These are phyloP conservation scores for Citrullus colocynthis DNA, from an alignment of 306 rosid species.

Conservation along the genomic window DNA sequence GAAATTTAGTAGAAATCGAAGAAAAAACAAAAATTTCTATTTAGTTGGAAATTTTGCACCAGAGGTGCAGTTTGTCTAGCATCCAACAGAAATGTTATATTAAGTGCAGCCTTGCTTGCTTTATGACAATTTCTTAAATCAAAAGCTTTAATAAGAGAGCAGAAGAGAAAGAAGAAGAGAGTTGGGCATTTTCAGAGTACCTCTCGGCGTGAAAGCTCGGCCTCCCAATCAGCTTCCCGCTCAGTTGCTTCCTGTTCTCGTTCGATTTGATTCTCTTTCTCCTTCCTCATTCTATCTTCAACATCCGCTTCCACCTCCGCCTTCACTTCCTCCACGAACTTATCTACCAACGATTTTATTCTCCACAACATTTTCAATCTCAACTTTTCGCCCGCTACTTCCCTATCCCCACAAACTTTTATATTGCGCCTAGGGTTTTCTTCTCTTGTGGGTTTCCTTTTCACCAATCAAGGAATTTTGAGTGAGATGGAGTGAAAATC, in stretches of 20 bases:
- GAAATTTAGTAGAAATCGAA: too few species aligned
- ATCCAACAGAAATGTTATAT: too few species aligned
- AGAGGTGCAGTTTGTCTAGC: too few species aligned
- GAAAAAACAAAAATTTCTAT: too few species aligned
- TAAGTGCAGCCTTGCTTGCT: too few species aligned
- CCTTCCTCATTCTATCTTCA: conserved; percentile 79
- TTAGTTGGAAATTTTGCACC: too few species aligned
- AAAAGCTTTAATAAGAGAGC: too few species aligned
- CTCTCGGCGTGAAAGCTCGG: conserved; percentile 98
- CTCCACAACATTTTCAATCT: conserved; percentile 50
- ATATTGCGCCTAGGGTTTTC: too few species aligned
- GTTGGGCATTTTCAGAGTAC: conserved; percentile 11
- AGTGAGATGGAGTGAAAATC: background rate
- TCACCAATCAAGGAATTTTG: background rate
- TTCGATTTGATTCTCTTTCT: conserved; percentile 9
- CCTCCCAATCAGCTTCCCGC: conserved; percentile 87
- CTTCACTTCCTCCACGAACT: conserved; percentile 75
- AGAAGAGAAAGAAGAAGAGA: background rate
- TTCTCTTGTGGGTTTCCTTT: background rate
- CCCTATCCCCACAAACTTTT: too few species aligned
- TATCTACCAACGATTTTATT: conserved; percentile 79
- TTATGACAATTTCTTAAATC: too few species aligned
- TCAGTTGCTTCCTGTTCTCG: conserved; percentile 76
- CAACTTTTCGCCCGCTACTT: too few species aligned
- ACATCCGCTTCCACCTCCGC: conserved; percentile 83